Percentiles rank a stretch among this genome's conserved stretches.
phyloP scores from a whole-genome alignment of 495 filamentous ascomycete genomes.

The Neurospora sp. region DNA sequence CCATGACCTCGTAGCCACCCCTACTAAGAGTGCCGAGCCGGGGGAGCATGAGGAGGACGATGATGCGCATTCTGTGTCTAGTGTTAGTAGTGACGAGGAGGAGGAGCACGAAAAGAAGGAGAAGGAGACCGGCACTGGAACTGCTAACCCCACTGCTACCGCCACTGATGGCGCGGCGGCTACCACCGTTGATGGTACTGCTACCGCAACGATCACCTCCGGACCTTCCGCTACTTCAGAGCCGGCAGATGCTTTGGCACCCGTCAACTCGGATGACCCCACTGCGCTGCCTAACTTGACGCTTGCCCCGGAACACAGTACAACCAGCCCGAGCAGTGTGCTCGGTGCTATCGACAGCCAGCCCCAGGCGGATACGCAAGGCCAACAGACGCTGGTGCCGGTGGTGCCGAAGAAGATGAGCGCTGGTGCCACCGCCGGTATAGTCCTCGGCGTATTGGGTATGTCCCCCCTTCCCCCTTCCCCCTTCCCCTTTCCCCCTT shows the following conservation, averaged over 20 bases:
- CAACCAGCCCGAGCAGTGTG: background rate
- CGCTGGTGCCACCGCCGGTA: background rate
- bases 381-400: background rate
- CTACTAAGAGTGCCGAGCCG: background rate
- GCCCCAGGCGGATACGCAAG: background rate
- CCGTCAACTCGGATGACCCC: background rate
- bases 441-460: background rate
- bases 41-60: background rate
- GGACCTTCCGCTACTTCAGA: background rate
- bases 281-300: background rate
- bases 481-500: background rate
- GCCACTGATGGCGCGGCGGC: background rate
- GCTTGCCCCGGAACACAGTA: background rate
- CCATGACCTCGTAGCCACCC: background rate
- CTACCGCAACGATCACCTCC: background rate
- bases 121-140: background rate
- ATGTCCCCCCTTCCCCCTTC: background rate
- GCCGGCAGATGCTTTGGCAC: background rate
- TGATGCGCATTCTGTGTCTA: background rate
- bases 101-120: constrained; percentile 34
- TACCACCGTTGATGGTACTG: background rate
- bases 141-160: background rate
- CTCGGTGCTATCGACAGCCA: background rate
- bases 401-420: background rate
- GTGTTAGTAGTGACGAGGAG: background rate